Evolutionary conservation across 371 early-diverging fungal species (phyloP), one percentile per base, ranked within the genome.

Genomic region (Apophysomyces ossiformis): DNA sequence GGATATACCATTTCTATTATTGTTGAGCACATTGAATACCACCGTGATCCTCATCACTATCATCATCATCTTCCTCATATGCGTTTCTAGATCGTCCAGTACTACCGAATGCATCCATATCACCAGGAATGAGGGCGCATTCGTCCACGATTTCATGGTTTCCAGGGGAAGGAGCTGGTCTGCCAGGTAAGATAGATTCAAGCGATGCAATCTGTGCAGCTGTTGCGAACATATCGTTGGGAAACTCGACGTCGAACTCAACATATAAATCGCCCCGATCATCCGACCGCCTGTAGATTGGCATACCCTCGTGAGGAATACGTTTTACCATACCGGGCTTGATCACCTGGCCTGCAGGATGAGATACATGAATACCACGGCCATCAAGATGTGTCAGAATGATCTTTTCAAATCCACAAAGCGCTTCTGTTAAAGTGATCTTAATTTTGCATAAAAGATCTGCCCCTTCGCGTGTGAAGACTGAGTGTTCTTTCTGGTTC

Each of bases 291-390:
- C 88, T 90, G 82, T 89, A 92, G 66, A 85, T 89, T 46, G 99
- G 99, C 97, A 99, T 97, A 62, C 99, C 99, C 81, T 99, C 96
- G 67, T 90, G 86, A 58, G 74, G 78, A 68, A 98, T 90, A 66
- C 85, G 85, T 84, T 96, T 97, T 58, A 91, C 80, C 71, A 92
- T 92, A 37, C 88, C 89, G 26, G 97, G 98, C 73, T 89, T 90
- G 75, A 99, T 96, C 36, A 92, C 90, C 71, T 93, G 90, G 37
- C 98, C 98, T 44, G 97, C 93, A 37, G 92, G 82, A 65, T 96
- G 92, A 46, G 77, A 82, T 39, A 98, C 95, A 65, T 90, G 80
- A 46, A 98, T 84, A n/a, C 91, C 85, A 56, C 97, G 90, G 65
- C 93, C 94, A 72, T 99, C 98, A 67, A 99, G 76, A 78, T 98